Percentiles rank a stretch among this genome's conserved stretches.
Conservation (phyloP, 2,329 filamentous ascomycete species). For the Xylariomycetidae sp. region DNA sequence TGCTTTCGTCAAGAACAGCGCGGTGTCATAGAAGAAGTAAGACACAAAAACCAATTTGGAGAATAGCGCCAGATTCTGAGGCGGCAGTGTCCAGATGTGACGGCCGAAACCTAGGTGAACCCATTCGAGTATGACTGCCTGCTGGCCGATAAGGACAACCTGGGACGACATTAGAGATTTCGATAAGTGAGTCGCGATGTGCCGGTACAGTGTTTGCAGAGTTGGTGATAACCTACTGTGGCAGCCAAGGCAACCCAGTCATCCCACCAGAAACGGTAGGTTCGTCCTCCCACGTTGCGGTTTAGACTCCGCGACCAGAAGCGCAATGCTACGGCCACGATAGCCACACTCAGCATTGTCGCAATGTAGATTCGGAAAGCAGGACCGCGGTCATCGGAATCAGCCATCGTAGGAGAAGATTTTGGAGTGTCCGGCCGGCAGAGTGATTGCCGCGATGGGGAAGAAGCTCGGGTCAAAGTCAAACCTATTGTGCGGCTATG, state of each 20-base stretch:
- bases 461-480: too few species aligned
- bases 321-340: background rate
- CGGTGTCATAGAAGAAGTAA: conserved; percentile 3
- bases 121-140: background rate
- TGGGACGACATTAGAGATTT: background rate
- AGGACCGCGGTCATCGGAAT: background rate
- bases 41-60: conserved; percentile 1
- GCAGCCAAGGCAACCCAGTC: background rate
- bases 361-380: background rate
- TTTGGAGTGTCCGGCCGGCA: too few species aligned
- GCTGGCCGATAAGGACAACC: background rate
- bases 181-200: background rate
- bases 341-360: background rate
- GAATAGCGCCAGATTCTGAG: background rate
- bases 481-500: too few species aligned
- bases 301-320: background rate
- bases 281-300: background rate
- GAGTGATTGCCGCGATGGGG: too few species aligned
- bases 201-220: background rate
- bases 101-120: conserved; percentile 5
- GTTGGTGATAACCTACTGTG: background rate
- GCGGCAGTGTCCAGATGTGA: conserved; percentile 1
- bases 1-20: conserved; percentile 2
- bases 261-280: background rate
- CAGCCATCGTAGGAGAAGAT: too few species aligned